Base-by-base conservation (phyloP, 352 stramenopile species). In the Phytophthora crassamura region DNA sequence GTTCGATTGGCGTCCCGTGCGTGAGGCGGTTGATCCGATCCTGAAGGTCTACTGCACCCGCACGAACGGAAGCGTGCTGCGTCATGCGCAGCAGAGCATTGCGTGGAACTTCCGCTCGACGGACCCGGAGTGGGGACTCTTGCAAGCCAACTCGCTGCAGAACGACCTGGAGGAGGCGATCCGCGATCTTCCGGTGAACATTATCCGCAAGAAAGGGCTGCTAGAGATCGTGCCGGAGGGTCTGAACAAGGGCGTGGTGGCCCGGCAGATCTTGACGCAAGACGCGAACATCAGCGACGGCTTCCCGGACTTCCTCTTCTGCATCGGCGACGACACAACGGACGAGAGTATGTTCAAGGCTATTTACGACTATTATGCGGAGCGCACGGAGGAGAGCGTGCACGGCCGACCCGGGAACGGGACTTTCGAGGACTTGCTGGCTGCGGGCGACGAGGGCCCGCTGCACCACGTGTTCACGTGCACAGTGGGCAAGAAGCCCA, bases 311-410 rank as follows among this genome's bases (percentile, higher is more conserved):
- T 99, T 99, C 78, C 65, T 98, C 22, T 90, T 99, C 16, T 98
- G 95, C 57, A 97, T 99, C 62, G 97, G 97, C 42, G 97, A 99
- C 74, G 96, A 99, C 69, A 97, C 95, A 46, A 97, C 93, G 6
- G 97, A 99, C 68, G 97, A 99, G 75, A 98, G 97, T 66, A 99
- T 99, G 97, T 99, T 99, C 78, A 93, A 92, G 59, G 73, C 84
- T 46, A 91, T 97, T 67, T 97, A 97, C 74, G 88, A 95, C 61
- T 97, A 95, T 77, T 96, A 97, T 57, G 87, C 88, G 2, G 83
- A 96, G 67, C 80, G 86, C 4, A 93, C 84, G 10, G 88, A 96
- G 36, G 86, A 94, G 60, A 94, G 77, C 52, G 73, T 93, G 34
- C 84, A 94, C 43, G 86, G 82, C 20, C 72, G 78, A 46, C 46